These are phyloP conservation scores for Rugosomyces carneus DNA, from an alignment of 1,284 basidiomycete genomes.

Conservation along the genomic window DNA sequence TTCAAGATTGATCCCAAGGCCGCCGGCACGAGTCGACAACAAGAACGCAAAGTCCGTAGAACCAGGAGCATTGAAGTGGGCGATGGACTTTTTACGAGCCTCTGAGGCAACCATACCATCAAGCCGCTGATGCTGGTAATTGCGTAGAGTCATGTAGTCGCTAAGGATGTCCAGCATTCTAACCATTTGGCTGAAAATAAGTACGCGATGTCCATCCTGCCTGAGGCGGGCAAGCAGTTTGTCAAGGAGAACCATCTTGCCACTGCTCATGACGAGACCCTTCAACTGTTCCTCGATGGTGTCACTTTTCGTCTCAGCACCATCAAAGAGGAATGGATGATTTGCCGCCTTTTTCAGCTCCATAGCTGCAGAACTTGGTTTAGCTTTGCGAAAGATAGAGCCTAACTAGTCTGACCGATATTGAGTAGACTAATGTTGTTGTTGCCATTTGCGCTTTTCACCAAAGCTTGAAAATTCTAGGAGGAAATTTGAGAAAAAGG, in stretches of 20 bases:
- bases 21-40: constrained; percentile 94
- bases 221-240: constrained; percentile 87
- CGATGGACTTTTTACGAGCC: constrained; percentile 86
- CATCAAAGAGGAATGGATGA: constrained; percentile 97
- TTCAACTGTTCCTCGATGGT: constrained; percentile 85
- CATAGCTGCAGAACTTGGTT: constrained; percentile 57
- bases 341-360: constrained; percentile 97
- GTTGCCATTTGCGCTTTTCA: constrained; percentile 82
- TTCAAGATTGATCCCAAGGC: constrained; percentile 97
- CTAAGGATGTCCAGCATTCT: constrained; percentile 98
- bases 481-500: constrained; percentile 5
- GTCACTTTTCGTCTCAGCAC: constrained; percentile 78
- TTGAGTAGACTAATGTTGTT: constrained; percentile 90
- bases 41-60: constrained; percentile 97
- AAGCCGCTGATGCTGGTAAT: constrained; percentile 93
- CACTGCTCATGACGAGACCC: constrained; percentile 96
- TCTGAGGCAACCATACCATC: constrained; percentile 96
- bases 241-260: constrained; percentile 97
- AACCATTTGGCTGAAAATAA: constrained; percentile 99
- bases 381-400: constrained; percentile 4
- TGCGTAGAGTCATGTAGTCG: constrained; percentile 90
- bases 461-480: constrained; percentile 88
- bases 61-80: constrained; percentile 93
- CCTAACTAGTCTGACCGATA: constrained; percentile 57
- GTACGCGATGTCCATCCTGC: constrained; percentile 89